Evolutionary conservation across 768 basidiomycete genomes (phyloP), one percentile per base, ranked within the genome.

Genomic region (Kondoa malvinella): DNA sequence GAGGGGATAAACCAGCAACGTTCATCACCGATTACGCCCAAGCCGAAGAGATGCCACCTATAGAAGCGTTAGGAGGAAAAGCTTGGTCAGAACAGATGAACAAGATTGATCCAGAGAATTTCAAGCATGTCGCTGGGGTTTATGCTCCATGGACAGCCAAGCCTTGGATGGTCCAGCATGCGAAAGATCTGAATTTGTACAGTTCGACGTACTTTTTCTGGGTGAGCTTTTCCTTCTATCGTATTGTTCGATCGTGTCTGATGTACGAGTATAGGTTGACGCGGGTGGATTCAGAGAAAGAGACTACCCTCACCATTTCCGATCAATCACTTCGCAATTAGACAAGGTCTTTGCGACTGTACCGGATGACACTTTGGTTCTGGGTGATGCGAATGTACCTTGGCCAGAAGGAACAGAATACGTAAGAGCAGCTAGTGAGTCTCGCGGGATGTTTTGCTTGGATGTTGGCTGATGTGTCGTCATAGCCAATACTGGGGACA

Each of bases 71-170:
- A 14, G 72, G 72, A 4, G 72, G 72, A 1, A 29, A 50, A 4
- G 66, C 57, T 1, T 73, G 72, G 72, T 69, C 70, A 0, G 25
- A 64, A 3, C 57, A 56, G 4, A 71, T 71, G 68, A 67, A 73
- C 62, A 65, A 69, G 33, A 40, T 70, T 12, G 72, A 73, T 34
- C 72, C 72, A 3, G 72, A 73, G 59, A 56, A 66, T 33, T 40
- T 60, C 16, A 65, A 66, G 1, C 72, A 73, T 57, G 72, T 73
- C 27, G 68, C 71, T 12, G 72, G 71, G 33, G 71, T 73, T 17
- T 73, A 73, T 32, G 69, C 69, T 27, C 66, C 71, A 1, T 73
- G 72, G 72, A 73, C 72, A 0, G 72, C 72, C 12, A 73, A 73
- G 59, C 72, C 72, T 16, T 73, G 72, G 72, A 71, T 73, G n/a